Evolutionary conservation across 164 flowering plant genomes (phyloP).

Genomic region (Vitis cinerea): DNA sequence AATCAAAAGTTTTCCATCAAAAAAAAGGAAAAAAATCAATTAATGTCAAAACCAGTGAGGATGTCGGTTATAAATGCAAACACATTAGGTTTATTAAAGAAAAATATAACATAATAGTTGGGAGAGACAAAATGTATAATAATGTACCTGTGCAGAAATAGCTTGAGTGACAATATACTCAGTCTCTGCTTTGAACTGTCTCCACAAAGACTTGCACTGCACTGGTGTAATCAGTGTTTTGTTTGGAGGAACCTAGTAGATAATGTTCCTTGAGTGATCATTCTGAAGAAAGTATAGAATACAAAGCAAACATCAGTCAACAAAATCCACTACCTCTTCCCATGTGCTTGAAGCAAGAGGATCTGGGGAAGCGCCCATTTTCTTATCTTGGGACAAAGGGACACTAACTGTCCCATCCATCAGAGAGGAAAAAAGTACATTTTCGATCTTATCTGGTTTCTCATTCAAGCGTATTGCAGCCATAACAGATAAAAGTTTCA

Average conservation of each 20-base stretch:
- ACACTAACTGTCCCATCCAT: slow-evolving; percentile 31
- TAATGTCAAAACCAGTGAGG: too few species aligned
- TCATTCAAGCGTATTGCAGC: slow-evolving; percentile 69
- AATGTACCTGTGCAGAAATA: slow-evolving; percentile 60
- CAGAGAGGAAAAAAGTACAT: slow-evolving; percentile 39
- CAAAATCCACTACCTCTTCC: slow-evolving; percentile 56
- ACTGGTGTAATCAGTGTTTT: slow-evolving; percentile 65
- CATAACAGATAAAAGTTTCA: slow-evolving; percentile 59
- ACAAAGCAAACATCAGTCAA: not conserved
- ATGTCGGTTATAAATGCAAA: too few species aligned
- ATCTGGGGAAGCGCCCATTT: slow-evolving; percentile 34
- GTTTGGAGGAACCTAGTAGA: slow-evolving; percentile 42
- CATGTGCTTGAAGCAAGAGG: slow-evolving; percentile 81
- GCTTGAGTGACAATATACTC: slow-evolving; percentile 71
- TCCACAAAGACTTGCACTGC: slow-evolving; percentile 77
- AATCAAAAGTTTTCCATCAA: too few species aligned
- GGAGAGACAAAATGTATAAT: not conserved
- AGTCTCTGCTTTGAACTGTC: slow-evolving; percentile 65
- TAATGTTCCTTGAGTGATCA: not conserved
- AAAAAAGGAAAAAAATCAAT: too few species aligned
- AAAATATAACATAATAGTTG: not conserved
- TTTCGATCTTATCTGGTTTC: slow-evolving; percentile 52
- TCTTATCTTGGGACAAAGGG: slow-evolving; percentile 26
- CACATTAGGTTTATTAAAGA: not conserved
- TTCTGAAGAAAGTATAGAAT: not conserved